A percentile compares a stretch with the other conserved stretches of the same genome.
Evolutionary conservation across 179 eudicot species (phyloP).

Genomic region (Vitellaria paradoxa): DNA sequence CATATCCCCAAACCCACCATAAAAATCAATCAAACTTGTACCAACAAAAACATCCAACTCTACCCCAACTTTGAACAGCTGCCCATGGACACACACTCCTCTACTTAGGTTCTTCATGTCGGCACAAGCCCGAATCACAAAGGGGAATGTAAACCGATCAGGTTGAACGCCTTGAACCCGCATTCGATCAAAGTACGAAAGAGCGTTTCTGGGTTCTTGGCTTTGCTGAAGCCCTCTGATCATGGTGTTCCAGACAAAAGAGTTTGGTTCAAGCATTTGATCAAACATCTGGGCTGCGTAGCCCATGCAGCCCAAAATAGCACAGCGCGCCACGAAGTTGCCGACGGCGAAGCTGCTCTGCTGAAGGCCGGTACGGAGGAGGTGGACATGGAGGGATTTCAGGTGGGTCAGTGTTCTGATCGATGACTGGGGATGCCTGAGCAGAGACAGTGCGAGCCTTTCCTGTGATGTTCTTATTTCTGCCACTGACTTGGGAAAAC

Average conservation of each 20-base stretch:
- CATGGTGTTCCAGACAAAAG: conserved; percentile 28
- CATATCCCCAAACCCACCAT: conserved; percentile 14
- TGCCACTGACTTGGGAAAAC: not conserved
- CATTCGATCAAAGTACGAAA: conserved; percentile 13
- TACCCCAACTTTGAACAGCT: conserved; percentile 17
- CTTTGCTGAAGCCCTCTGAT: conserved; percentile 22
- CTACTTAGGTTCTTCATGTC: conserved; percentile 7
- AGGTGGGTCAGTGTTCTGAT: conserved; percentile 14
- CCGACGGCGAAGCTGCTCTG: conserved; percentile 22
- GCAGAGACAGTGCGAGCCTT: conserved; percentile 15
- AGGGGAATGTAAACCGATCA: conserved; percentile 22
- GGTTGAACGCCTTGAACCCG: conserved; percentile 8
- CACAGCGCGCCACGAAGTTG: conserved; percentile 16
- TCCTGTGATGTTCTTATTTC: conserved; percentile 9
- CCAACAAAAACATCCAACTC: conserved; percentile 20
- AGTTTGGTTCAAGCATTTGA: conserved; percentile 22
- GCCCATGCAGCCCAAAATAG: conserved; percentile 13
- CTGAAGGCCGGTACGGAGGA: conserved; percentile 21
- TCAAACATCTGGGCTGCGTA: conserved; percentile 21
- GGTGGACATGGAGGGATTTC: conserved; percentile 22
- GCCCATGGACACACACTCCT: conserved; percentile 21
- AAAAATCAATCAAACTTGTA: conserved; percentile 23
- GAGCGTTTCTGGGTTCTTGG: conserved; percentile 1
- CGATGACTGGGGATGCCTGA: conserved; percentile 13
- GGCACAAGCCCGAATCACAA: conserved; percentile 19